Evolutionary conservation across 257 asterid genomes (phyloP), one percentile per base, ranked within the genome.

Genomic region (Capsicum baccatum): DNA sequence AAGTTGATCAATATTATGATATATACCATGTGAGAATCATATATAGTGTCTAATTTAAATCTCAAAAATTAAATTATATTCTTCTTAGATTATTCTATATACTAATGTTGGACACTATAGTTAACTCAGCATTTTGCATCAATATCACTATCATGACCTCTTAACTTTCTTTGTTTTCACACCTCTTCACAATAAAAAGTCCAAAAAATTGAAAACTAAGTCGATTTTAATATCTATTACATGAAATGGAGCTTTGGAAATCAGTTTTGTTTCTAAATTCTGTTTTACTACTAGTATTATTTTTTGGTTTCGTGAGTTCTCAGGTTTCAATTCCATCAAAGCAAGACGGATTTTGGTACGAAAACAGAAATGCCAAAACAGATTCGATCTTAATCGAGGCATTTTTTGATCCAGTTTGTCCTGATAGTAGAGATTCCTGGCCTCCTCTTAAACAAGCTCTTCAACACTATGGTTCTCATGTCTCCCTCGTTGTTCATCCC

Each of bases 351-450:
- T 94, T 96, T 88, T 89, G 97, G 97, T 96, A 89, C 89, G 83
- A 88, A 8, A 79, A 84, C 16, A 84, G 84, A 11, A 2, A 85
- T 4, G 85, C 66, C 15, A 52, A 59, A 78, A 79, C 52, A 47
- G 86, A 79, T 1, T 81, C 93, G 17, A 86, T 94, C 0, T 3
- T 90, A 15, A 90, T 96, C 39, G 99, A 96, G 91, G 99, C 98
- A 3, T 96, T 96, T 74, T 83, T 94, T 2, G 99, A 94, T 87
- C 98, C 99, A 37, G 92, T 96, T 21, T 96, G 98, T 91, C 98
- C 99, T 5, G 98, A 96, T 58, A 90, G 92, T 86, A 88, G 97
- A 21, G 98, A 93, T 87, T 88, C 99, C 8, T 94, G 99, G 99
- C 93, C 91, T 39, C 96, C 94, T 17, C 95, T 96, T 54, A 93